Evolutionary conservation across 768 basidiomycete species (phyloP), one percentile per base, ranked within the genome.

Genomic region (Austroboletus festivus): DNA sequence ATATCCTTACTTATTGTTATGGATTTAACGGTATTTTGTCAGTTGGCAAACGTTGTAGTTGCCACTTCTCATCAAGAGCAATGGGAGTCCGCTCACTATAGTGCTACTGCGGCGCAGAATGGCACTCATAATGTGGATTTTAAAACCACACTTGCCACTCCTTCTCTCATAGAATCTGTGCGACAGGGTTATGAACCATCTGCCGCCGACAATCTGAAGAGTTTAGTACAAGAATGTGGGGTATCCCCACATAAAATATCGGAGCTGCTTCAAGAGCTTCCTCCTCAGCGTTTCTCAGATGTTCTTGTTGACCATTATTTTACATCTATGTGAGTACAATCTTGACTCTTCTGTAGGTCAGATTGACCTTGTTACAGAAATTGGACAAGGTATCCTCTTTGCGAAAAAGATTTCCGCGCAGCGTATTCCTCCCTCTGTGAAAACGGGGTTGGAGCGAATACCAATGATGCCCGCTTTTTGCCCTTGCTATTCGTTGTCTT

Each of bases 401-500:
- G 88, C 23, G 93, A 94, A 57, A 76, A 76, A 42, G 85, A 89
- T 52, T 94, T 96, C 62, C 80, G 92, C 34, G 59, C 75, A 23
- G 77, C 86, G 0, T 92, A 87, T 61, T 68, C 76, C 18, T 82
- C 86, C 5, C 71, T 90, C 38, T 76, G 85, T 53, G 68, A 80
- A 54, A 80, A 80, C 51, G 81, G 80, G 4, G 70, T 80, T 15
- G 73, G 79, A 43, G 74, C 85, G 23, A 85, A 85, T 57, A 85
- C 84, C 8, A 80, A 81, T 58, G 86, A 90, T 61, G 79, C 89
- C 61, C 83, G 87, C 42, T 93, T 89, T 64, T 75, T 97, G 4
- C 93, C 93, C 2, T 74, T 96, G n/a, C 74, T 97, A 15, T 97
- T 95, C 62, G 92, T 94, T 37, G 89, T 95, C 1, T 74, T 97